Evolutionary conservation across 768 basidiomycete genomes (phyloP).

Genomic region (Cystoderma amianthinum): DNA sequence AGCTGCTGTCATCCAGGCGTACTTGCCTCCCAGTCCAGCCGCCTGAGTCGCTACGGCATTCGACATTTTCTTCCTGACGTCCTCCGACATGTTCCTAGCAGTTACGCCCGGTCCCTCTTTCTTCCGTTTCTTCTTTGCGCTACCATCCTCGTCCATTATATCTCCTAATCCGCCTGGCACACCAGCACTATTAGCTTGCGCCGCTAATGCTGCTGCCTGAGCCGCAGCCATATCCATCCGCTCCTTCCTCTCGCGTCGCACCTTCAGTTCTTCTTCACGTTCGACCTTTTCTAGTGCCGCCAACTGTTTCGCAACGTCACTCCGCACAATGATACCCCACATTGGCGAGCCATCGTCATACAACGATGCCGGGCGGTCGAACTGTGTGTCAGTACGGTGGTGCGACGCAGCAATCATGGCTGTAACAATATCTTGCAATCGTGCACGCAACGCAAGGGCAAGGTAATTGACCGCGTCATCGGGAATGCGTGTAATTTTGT

Average conservation of each 20-base stretch:
- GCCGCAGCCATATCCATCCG: conserved; percentile 67
- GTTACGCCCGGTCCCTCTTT: conserved; percentile 81
- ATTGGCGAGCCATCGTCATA: conserved; percentile 69
- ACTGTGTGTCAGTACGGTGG: conserved; percentile 68
- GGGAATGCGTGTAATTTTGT: conserved; percentile 60
- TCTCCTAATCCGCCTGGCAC: conserved; percentile 18
- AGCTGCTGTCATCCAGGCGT: conserved; percentile 82
- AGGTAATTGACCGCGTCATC: conserved; percentile 75
- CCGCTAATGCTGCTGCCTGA: conserved; percentile 56
- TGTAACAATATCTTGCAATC: conserved; percentile 63
- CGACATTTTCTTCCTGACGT: conserved; percentile 87
- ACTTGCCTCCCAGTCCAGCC: conserved; percentile 77
- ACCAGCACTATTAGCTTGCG: conserved; percentile 39
- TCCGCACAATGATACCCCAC: conserved; percentile 77
- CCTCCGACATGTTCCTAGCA: conserved; percentile 86
- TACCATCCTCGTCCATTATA: conserved; percentile 34
- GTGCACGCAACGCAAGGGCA: conserved; percentile 69
- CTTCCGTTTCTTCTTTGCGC: conserved; percentile 74
- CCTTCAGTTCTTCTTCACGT: conserved; percentile 74
- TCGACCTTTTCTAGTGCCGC: conserved; percentile 71
- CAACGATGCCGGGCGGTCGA: conserved; percentile 55
- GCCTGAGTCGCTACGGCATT: conserved; percentile 87
- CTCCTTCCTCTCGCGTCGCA: conserved; percentile 74
- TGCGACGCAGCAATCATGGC: conserved; percentile 61
- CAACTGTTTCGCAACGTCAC: conserved; percentile 75